Conservation (phyloP, 2,329 filamentous ascomycete species). For the Fusarium pseudonygamai region DNA sequence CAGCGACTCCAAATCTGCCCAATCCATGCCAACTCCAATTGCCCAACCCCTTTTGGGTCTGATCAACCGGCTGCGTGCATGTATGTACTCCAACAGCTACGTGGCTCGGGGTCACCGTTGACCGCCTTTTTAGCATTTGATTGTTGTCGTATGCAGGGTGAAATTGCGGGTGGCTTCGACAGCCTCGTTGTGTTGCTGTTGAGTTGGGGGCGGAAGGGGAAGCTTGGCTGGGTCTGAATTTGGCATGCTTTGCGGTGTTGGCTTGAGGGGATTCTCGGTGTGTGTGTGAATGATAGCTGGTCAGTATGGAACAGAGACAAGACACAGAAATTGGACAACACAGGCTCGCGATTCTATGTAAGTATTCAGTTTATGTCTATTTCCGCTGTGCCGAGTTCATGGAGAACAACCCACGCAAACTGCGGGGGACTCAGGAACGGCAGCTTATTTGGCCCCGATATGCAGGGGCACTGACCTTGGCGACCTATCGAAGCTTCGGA, state of each 20-base stretch:
- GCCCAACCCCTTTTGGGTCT: conserved; percentile 2
- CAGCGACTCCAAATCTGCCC: not conserved
- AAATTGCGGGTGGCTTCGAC: not conserved
- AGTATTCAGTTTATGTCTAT: not conserved
- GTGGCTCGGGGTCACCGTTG: not conserved
- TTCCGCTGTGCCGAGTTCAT: not conserved
- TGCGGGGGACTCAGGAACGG: not conserved
- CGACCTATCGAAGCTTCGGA: not conserved
- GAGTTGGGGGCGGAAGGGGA: not conserved
- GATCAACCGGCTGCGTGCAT: conserved; percentile 4
- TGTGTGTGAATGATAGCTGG: not conserved
- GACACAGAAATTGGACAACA: no score
- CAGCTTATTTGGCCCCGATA: not conserved
- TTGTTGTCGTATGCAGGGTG: not conserved
- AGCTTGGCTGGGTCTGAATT: not conserved
- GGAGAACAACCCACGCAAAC: not conserved
- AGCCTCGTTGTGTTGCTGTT: not conserved
- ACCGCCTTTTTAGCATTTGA: conserved; percentile 1
- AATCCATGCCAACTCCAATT: not conserved
- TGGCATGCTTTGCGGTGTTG: not conserved
- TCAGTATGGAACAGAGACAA: not conserved
- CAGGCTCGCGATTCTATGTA: not conserved
- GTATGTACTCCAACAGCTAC: not conserved
- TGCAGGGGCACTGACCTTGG: conserved; percentile 4
- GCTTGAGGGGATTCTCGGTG: not conserved